phyloP scores from a whole-genome alignment of 2,329 filamentous ascomycete species.

The Colletotrichum graminicola region DNA sequence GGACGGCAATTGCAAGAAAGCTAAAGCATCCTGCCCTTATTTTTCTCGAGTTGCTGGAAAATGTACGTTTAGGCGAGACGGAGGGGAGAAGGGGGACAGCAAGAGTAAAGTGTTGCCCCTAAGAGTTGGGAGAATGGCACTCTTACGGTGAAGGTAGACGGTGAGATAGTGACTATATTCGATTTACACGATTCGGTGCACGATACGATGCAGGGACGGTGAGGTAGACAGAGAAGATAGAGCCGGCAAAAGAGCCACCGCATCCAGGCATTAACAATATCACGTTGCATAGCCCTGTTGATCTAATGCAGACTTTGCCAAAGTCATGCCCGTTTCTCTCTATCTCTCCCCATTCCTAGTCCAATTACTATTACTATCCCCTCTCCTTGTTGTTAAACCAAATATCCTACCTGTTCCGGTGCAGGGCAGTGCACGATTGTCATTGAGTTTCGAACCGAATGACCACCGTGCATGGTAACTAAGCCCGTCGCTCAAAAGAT shows the following conservation, averaged over 20 bases:
- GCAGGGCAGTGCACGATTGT: conserved; percentile 1
- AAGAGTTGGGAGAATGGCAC: conserved; percentile 15
- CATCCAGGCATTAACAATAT: conserved; percentile 9
- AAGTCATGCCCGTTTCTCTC: conserved; percentile 28
- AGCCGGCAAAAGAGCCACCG: background rate
- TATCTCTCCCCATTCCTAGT: background rate
- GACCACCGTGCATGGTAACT: background rate
- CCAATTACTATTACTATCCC: background rate
- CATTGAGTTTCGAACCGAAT: background rate
- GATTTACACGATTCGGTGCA: conserved; percentile 17
- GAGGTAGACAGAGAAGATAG: conserved; percentile 9
- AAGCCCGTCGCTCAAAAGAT: background rate
- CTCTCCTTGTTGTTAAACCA: background rate
- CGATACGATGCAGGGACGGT: conserved; percentile 21
- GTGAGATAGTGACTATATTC: conserved; percentile 28
- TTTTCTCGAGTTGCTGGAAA: background rate
- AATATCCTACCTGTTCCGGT: background rate
- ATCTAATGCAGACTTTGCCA: conserved; percentile 30
- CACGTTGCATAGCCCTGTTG: conserved; percentile 27
- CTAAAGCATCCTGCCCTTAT: background rate
- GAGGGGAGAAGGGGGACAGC: background rate
- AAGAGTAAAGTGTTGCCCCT: conserved; percentile 9
- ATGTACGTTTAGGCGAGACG: background rate
- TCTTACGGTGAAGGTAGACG: conserved; percentile 18
- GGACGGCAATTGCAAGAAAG: conserved; percentile 11